These are phyloP conservation scores for Mycosphaerella sp. DNA, from an alignment of 2,329 filamentous ascomycete genomes.

Conservation along the genomic window DNA sequence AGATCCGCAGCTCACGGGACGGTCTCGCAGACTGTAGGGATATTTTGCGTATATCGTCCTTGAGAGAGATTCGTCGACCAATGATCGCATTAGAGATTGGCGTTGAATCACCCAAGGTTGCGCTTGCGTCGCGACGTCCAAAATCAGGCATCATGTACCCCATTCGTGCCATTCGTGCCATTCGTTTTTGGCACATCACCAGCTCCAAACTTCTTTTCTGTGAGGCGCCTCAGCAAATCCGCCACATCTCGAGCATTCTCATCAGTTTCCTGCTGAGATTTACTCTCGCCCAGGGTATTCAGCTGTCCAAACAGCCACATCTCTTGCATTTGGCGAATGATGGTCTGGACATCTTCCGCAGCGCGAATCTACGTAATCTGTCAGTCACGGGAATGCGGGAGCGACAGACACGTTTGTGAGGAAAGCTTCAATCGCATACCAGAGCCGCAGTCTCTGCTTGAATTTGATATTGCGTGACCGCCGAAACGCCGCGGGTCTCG, in stretches of 20 bases:
- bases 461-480: constrained; percentile 53
- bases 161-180: not conserved
- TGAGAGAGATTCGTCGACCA: too few species aligned
- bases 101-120: too few species aligned
- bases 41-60: too few species aligned
- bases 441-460: constrained; percentile 54
- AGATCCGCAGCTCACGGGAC: too few species aligned
- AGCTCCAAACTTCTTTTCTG: constrained; percentile 7
- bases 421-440: constrained; percentile 35
- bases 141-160: not conserved
- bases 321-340: constrained; percentile 59
- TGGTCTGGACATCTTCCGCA: constrained; percentile 55
- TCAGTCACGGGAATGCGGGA: too few species aligned
- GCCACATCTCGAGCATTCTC: constrained; percentile 44
- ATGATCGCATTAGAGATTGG: too few species aligned
- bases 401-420: too few species aligned
- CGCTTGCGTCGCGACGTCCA: too few species aligned
- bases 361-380: constrained; percentile 47
- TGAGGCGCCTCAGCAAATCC: constrained; percentile 37
- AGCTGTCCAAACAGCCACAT: constrained; percentile 62
- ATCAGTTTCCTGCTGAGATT: constrained; percentile 41
- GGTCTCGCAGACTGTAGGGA: too few species aligned
- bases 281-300: constrained; percentile 48
- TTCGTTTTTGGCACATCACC: not conserved
- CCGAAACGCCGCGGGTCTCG: constrained; percentile 50